phyloP scores from a whole-genome alignment of 257 asterid species.

The Asclepias syriaca region DNA sequence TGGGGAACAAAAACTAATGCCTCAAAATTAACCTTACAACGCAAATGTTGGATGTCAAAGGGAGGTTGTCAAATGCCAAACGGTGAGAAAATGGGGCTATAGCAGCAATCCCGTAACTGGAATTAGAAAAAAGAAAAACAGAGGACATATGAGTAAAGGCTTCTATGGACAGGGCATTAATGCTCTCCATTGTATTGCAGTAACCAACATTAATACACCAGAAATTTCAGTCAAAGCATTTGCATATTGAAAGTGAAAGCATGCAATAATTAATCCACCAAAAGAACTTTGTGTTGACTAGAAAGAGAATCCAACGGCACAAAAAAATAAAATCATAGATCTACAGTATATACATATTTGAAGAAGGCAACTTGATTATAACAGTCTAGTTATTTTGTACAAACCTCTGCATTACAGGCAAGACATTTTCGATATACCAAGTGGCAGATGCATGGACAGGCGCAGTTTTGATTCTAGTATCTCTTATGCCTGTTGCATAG shows the following conservation, averaged over 20 bases:
- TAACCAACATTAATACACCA: background rate
- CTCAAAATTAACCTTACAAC: slow-evolving; percentile 42
- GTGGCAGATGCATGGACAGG: slow-evolving; percentile 43
- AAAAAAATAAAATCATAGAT: background rate
- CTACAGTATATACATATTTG: background rate
- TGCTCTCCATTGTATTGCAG: background rate
- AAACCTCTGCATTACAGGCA: slow-evolving; percentile 41
- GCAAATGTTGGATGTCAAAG: slow-evolving; percentile 37
- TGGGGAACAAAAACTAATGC: slow-evolving; percentile 42
- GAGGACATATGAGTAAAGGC: background rate
- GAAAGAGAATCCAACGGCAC: background rate
- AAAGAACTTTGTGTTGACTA: background rate
- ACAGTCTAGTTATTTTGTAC: slow-evolving; percentile 4
- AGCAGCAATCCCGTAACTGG: slow-evolving; percentile 42
- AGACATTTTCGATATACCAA: slow-evolving; percentile 43
- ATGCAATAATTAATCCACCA: slow-evolving; percentile 4
- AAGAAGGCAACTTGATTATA: background rate
- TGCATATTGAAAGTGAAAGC: background rate
- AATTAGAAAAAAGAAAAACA: slow-evolving; percentile 1
- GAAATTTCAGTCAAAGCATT: background rate
- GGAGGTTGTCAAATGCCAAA: slow-evolving; percentile 38
- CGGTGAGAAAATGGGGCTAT: slow-evolving; percentile 50
- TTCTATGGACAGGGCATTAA: background rate
- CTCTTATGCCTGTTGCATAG: slow-evolving; percentile 46
- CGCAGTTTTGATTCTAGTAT: slow-evolving; percentile 41